phyloP scores from a whole-genome alignment of 306 rosid genomes.

The Dryas alaskensis region DNA sequence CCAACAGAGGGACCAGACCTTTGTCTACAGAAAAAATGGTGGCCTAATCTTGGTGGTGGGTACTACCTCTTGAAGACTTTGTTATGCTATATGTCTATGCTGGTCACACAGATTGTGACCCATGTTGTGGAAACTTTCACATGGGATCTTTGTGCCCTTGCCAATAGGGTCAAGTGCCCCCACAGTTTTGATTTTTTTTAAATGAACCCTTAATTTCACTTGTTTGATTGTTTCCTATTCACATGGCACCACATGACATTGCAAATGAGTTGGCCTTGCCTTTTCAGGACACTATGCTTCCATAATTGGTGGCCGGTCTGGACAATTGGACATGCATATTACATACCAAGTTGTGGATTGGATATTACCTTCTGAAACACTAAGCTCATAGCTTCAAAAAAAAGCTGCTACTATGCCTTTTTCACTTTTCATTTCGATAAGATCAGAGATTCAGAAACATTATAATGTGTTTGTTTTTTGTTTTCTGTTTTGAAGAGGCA shows the following conservation, averaged over 20 bases:
- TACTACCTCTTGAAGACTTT: slow-evolving; percentile 10
- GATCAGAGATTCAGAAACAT: slow-evolving; percentile 5
- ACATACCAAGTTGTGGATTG: neutral
- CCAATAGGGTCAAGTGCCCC: slow-evolving; percentile 3
- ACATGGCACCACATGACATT: slow-evolving; percentile 27
- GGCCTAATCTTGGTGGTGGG: slow-evolving; percentile 14
- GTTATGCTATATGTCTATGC: neutral
- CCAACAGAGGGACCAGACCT: neutral
- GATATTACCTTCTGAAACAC: neutral
- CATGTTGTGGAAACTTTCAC: slow-evolving; percentile 7
- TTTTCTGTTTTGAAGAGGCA: neutral
- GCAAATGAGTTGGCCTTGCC: slow-evolving; percentile 11
- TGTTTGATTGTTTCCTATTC: slow-evolving; percentile 18
- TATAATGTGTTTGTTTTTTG: neutral
- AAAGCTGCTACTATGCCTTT: slow-evolving; percentile 1
- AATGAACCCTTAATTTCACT: neutral
- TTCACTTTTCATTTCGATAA: neutral
- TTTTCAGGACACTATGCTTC: slow-evolving; percentile 18
- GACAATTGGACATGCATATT: neutral
- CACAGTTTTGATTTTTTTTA: neutral
- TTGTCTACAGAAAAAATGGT: neutral
- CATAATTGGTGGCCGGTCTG: neutral
- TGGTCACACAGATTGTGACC: slow-evolving; percentile 2
- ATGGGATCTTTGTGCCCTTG: slow-evolving; percentile 10
- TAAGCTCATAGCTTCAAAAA: neutral